Percentiles rank a stretch among this genome's conserved stretches.
phyloP scores from a whole-genome alignment of 2,329 filamentous ascomycete species.

The Hortaea werneckii region DNA sequence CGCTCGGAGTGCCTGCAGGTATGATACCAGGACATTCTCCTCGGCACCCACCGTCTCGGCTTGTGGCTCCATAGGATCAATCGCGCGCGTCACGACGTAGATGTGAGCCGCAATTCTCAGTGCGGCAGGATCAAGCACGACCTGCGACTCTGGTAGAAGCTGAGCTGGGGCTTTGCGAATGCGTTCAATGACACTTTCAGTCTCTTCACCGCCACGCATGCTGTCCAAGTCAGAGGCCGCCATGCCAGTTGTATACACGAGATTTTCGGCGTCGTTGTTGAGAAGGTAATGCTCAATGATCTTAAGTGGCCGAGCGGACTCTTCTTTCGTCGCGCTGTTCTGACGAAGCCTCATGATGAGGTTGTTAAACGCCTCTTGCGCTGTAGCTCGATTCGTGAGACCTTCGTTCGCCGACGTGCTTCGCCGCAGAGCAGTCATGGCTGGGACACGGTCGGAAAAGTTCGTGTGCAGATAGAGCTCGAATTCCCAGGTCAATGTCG shows the following conservation, averaged over 20 bases:
- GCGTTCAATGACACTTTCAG: conserved; percentile 15
- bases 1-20: conserved; percentile 68
- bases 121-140: conserved; percentile 33
- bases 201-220: conserved; percentile 14
- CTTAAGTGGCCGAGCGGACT: conserved; percentile 58
- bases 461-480: conserved; percentile 55
- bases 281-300: conserved; percentile 68
- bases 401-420: conserved; percentile 55
- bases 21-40: conserved; percentile 70
- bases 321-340: conserved; percentile 44
- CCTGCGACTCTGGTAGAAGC: conserved; percentile 15
- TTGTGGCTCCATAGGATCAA: conserved; percentile 35
- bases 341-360: conserved; percentile 53
- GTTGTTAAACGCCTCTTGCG: conserved; percentile 21
- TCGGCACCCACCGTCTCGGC: conserved; percentile 39
- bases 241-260: conserved; percentile 35
- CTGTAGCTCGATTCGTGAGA: conserved; percentile 27
- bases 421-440: conserved; percentile 49
- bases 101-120: conserved; percentile 42
- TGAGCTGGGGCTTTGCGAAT: conserved; percentile 1
- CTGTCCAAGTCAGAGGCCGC: conserved; percentile 30
- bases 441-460: conserved; percentile 44
- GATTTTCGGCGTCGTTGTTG: conserved; percentile 43
- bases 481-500: conserved; percentile 70
- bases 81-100: conserved; percentile 51